Evolutionary conservation across 768 basidiomycete genomes (phyloP).

Genomic region (Mrakia hoshinonis): DNA sequence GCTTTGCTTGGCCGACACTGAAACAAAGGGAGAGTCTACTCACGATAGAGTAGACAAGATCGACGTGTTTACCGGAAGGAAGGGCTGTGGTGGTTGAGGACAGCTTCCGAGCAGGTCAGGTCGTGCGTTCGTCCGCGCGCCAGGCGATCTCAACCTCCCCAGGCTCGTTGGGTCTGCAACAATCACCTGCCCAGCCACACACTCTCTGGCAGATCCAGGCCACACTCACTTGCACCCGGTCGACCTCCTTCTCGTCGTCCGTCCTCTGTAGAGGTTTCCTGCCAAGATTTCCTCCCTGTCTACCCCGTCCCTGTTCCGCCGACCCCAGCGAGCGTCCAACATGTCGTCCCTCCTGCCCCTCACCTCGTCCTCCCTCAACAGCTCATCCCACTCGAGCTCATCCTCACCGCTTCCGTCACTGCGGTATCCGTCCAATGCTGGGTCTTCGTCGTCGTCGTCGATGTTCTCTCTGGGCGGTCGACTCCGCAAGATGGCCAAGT

Average conservation of each 20-base stretch:
- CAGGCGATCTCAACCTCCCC: not conserved
- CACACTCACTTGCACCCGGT: not conserved
- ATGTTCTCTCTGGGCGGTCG: not conserved
- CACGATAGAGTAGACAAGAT: not conserved
- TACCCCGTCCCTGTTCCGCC: slow-evolving; percentile 4
- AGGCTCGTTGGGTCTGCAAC: not conserved
- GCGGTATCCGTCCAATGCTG: not conserved
- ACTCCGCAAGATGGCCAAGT: slow-evolving; percentile 20
- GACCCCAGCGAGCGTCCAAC: not conserved
- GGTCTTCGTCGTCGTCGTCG: not conserved
- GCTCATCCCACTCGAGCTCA: not conserved
- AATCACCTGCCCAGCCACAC: not conserved
- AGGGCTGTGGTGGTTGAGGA: not conserved
- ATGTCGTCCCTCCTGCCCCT: slow-evolving; percentile 13
- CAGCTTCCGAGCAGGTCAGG: not conserved
- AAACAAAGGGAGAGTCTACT: not conserved
- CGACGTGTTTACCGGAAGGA: not conserved
- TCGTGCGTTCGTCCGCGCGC: not conserved
- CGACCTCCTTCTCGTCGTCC: not conserved
- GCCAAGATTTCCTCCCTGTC: slow-evolving; percentile 11
- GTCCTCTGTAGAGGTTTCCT: no score
- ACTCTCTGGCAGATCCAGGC: not conserved
- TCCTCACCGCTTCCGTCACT: not conserved
- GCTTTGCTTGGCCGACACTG: not conserved
- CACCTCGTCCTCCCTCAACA: not conserved